A percentile compares a stretch with the other conserved stretches of the same genome.
These are phyloP conservation scores for Paramecium pentaurelia DNA, from an alignment of 73 alveolate genomes.

Conservation along the genomic window DNA sequence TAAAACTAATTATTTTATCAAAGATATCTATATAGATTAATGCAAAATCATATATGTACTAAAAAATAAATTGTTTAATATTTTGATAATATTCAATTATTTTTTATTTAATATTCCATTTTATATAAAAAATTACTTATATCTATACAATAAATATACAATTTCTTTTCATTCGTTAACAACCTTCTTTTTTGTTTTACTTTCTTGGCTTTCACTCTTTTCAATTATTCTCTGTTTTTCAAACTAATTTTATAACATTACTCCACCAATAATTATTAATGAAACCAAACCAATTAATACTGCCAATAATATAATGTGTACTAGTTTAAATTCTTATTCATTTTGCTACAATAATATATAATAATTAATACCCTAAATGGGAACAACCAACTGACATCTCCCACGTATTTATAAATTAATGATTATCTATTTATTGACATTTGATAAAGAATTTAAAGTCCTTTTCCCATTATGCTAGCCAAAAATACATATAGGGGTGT, in stretches of 20 bases:
- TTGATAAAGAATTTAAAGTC: neutral
- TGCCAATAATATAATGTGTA: neutral
- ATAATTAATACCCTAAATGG: neutral
- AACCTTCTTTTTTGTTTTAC: neutral
- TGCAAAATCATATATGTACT: too few species aligned
- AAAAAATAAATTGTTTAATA: too few species aligned
- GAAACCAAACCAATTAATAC: neutral
- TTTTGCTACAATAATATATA: neutral
- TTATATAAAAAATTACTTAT: neutral
- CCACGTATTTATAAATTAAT: neutral
- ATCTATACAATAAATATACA: neutral
- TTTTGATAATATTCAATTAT: too few species aligned
- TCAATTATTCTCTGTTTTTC: neutral
- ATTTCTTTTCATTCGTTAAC: neutral
- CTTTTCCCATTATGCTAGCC: conserved; percentile 13
- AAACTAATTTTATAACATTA: neutral
- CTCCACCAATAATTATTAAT: neutral
- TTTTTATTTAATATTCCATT: too few species aligned
- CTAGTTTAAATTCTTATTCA: conserved; percentile 32
- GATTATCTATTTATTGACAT: conserved; percentile 20
- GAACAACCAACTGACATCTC: conserved; percentile 40
- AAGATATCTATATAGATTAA: too few species aligned
- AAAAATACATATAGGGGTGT: neutral
- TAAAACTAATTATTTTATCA: too few species aligned
- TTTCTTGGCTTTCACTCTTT: neutral